Percentiles rank a stretch among this genome's conserved stretches.
These are phyloP conservation scores for Aureobasidium subglaciale DNA, from an alignment of 2,329 filamentous ascomycete species.

Conservation along the genomic window DNA sequence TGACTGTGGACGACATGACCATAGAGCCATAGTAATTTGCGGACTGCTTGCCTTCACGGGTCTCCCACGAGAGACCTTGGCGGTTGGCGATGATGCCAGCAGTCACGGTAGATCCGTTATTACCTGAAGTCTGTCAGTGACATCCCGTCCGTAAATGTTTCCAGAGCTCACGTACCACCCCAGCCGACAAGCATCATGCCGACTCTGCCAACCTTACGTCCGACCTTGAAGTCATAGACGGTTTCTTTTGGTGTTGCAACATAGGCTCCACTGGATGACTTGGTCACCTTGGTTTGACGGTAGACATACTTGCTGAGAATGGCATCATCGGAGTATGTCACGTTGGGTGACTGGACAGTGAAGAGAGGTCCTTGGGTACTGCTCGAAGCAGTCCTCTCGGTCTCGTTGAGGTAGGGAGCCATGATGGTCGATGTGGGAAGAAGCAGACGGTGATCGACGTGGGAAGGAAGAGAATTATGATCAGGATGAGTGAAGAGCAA, in stretches of 20 bases:
- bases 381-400: slow-evolving; percentile 34
- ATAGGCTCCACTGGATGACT: slow-evolving; percentile 65
- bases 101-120: slow-evolving; percentile 96
- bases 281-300: slow-evolving; percentile 78
- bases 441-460: slow-evolving; percentile 48
- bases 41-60: slow-evolving; percentile 73
- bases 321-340: slow-evolving; percentile 77
- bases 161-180: slow-evolving; percentile 53
- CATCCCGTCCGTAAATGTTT: no score
- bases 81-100: slow-evolving; percentile 96
- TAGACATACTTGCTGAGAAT: slow-evolving; percentile 96
- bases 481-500: slow-evolving; percentile 19
- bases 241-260: slow-evolving; percentile 82
- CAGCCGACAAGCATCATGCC: slow-evolving; percentile 97
- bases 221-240: slow-evolving; percentile 93
- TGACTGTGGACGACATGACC: slow-evolving; percentile 94
- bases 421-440: slow-evolving; percentile 44
- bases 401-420: slow-evolving; percentile 85
- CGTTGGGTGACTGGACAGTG: slow-evolving; percentile 85
- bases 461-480: slow-evolving; percentile 86
- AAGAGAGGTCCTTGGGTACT: slow-evolving; percentile 47
- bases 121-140: slow-evolving; percentile 32
- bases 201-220: slow-evolving; percentile 85
- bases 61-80: slow-evolving; percentile 80
- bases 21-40: slow-evolving; percentile 99